Evolutionary conservation across 2,329 filamentous ascomycete species (phyloP).

Genomic region (Nigrograna mackinnonii): DNA sequence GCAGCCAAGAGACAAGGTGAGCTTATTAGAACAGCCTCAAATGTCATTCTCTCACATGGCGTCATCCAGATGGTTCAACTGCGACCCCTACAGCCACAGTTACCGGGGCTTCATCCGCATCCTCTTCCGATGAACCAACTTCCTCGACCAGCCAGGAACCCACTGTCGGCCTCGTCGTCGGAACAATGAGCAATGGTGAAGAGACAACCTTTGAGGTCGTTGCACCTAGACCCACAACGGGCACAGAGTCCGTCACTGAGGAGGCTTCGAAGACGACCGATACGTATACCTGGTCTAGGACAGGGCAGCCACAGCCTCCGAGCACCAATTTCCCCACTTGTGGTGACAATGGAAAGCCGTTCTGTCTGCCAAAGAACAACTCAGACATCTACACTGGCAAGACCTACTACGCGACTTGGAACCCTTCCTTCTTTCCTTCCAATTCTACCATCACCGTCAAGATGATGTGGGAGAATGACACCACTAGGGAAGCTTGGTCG

Average conservation of each 20-base stretch:
- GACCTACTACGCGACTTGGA: constrained; percentile 40
- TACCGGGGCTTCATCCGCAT: neutral
- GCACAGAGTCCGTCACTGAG: constrained; percentile 5
- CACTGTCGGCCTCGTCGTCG: constrained; percentile 17
- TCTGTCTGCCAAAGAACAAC: constrained; percentile 40
- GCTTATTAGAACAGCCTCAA: constrained; percentile 2
- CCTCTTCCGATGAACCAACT: constrained; percentile 5
- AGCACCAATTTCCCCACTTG: constrained; percentile 36
- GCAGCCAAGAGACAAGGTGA: constrained; percentile 21
- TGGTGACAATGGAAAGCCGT: constrained; percentile 26
- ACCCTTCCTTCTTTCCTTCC: constrained; percentile 20
- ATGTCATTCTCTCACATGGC: constrained; percentile 5
- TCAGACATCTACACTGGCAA: constrained; percentile 39
- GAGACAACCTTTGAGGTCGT: constrained; percentile 18
- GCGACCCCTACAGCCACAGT: constrained; percentile 1
- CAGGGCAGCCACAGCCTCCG: constrained; percentile 7
- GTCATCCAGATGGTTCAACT: too few relatives aligned
- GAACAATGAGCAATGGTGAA: constrained; percentile 21
- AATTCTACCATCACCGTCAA: constrained; percentile 28
- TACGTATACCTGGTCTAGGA: constrained; percentile 7
- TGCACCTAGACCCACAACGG: constrained; percentile 14
- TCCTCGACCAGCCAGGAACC: constrained; percentile 12
- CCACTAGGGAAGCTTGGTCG: constrained; percentile 38
- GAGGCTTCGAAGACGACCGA: constrained; percentile 10
- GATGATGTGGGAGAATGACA: constrained; percentile 40